A percentile compares a stretch with the other conserved stretches of the same genome.
Conservation (phyloP, 2,329 filamentous ascomycete genomes). For the Talaromyces sp. region DNA sequence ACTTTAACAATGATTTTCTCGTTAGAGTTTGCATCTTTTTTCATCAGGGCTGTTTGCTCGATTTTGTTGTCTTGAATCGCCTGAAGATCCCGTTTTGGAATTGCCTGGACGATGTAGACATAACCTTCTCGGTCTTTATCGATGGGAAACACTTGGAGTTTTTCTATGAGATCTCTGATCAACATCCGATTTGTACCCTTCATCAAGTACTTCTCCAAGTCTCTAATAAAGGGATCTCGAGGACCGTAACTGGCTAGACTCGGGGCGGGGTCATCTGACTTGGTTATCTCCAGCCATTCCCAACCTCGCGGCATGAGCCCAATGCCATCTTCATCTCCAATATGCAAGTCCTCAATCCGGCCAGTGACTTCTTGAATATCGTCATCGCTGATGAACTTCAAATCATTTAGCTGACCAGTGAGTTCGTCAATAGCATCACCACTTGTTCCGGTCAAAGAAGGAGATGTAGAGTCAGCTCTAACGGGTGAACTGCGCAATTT, state of each 20-base stretch:
- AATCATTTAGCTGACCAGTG: neutral
- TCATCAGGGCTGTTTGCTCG: no score
- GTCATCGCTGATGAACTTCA: neutral
- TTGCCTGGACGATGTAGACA: neutral
- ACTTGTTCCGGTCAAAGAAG: neutral
- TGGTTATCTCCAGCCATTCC: neutral
- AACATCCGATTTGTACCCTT: neutral
- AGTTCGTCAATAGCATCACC: neutral
- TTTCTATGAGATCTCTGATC: no score
- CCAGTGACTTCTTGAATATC: neutral
- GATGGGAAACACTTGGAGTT: neutral
- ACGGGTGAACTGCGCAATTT: neutral
- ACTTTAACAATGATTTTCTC: neutral
- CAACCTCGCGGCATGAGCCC: neutral
- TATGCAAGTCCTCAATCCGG: neutral
- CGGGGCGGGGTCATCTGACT: neutral
- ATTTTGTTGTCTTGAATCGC: neutral
- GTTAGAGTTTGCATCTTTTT: neutral
- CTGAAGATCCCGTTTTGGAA: neutral
- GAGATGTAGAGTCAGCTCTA: neutral
- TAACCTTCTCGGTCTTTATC: neutral
- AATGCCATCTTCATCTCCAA: neutral
- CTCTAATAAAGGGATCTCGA: neutral
- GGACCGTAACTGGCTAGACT: neutral
- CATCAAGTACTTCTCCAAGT: neutral